A percentile compares a stretch with the other conserved stretches of the same genome.
Evolutionary conservation across 805 yeast genomes (phyloP).

Genomic region (Cyberlindnera samutprakarnensis): DNA sequence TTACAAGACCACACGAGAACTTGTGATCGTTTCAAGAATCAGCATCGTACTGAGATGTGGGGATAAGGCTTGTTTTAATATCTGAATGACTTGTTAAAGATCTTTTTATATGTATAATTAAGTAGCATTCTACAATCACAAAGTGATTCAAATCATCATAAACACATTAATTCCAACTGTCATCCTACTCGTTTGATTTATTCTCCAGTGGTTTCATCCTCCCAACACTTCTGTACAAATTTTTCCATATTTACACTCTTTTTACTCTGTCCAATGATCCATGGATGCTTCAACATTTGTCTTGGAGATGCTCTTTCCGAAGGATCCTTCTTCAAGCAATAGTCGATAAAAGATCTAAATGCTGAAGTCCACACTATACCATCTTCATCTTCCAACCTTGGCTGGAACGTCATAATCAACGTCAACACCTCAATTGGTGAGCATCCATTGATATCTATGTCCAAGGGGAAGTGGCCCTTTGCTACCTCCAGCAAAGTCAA

Average conservation of each 20-base stretch:
- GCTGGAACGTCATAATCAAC: slow-evolving; percentile 75
- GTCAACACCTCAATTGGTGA: slow-evolving; percentile 84
- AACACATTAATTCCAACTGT: too few species aligned
- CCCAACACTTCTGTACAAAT: slow-evolving; percentile 51
- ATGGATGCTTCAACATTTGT: slow-evolving; percentile 90
- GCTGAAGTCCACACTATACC: slow-evolving; percentile 77
- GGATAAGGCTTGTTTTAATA: too few species aligned
- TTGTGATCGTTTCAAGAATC: too few species aligned
- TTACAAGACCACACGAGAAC: slow-evolving; percentile 40
- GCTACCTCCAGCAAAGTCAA: slow-evolving; percentile 90
- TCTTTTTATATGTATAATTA: too few species aligned
- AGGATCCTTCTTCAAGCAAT: slow-evolving; percentile 76
- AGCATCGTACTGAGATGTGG: too few species aligned
- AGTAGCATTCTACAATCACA: too few species aligned
- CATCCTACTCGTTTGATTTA: too few species aligned
- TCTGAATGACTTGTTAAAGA: too few species aligned
- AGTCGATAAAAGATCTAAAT: slow-evolving; percentile 74
- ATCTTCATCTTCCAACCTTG: slow-evolving; percentile 62
- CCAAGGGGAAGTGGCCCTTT: slow-evolving; percentile 80
- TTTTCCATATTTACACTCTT: slow-evolving; percentile 78
- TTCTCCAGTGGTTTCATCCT: too few species aligned
- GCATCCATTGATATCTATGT: slow-evolving; percentile 26
- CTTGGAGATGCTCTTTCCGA: slow-evolving; percentile 83
- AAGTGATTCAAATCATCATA: too few species aligned
- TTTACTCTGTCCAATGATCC: slow-evolving; percentile 74